Base-by-base conservation (phyloP, 805 yeast genomes). In the Candida patagonica region DNA sequence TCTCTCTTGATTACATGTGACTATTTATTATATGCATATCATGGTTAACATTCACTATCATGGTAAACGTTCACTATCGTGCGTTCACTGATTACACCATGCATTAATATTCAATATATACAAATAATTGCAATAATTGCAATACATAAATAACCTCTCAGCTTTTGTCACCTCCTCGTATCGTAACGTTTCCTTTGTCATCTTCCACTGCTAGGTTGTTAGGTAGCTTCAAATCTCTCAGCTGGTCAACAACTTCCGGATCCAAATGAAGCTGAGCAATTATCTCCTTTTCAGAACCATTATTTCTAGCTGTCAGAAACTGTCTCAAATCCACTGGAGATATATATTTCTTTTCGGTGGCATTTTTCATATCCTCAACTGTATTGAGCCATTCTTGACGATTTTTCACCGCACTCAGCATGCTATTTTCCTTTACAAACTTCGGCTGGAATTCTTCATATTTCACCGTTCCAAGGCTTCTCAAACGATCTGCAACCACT, bases 391-490 rank as follows among this genome's bases (percentile, higher is more conserved):
- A 13, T 20, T 33, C 27, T 6, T 33, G 22, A 8, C 37, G 26
- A 10, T 22, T 21, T 12, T 33, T 33, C 37, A 33, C 37, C 4
- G 37, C 37, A 22, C 27, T 33, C 15, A 33, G 27, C 37, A 33
- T 33, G 9, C 37, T 23, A 20, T 33, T 33, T 6, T 23, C 37
- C 24, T 33, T 33, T 9, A 9, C 24, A 23, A 23, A 33, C 12
- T 23, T 13, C 10, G 24, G 9, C 12, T 22, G 13, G 6, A 23
- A 7, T 13, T 33, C 37, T 2, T 33, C 17, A 13, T 23, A 33
- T 23, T 33, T 13, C 7, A 33, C 37, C 4, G 26, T 13, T 22
- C 37, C 37, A 13, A 33, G 24, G 6, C 24, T 20, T 22, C 16
- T 15, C 9, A 33, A 15, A 5, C 26, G 17, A n/a, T 20, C 37